Percentiles rank a stretch among this genome's conserved stretches.
Conservation (phyloP, 2,329 filamentous ascomycete species). For the Thelonectria discophora region DNA sequence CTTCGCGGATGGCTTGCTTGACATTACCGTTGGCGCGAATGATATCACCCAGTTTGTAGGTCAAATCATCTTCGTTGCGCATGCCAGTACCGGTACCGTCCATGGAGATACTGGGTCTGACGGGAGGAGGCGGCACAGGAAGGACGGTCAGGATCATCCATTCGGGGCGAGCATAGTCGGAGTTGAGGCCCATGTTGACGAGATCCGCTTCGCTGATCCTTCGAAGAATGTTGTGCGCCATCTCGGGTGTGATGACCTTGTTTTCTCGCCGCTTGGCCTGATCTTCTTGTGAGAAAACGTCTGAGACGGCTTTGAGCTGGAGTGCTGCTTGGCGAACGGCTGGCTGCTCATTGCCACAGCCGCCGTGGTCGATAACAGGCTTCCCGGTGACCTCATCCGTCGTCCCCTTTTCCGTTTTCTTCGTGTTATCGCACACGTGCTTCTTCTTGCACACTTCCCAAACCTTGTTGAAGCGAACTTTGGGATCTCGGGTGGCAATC, state of each 20-base stretch:
- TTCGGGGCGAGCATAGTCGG: slow-evolving; percentile 93
- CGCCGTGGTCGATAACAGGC: slow-evolving; percentile 74
- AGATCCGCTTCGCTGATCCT: slow-evolving; percentile 85
- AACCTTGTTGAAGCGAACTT: slow-evolving; percentile 90
- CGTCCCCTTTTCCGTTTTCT: slow-evolving; percentile 72
- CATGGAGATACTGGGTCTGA: slow-evolving; percentile 96
- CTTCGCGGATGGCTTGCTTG: slow-evolving; percentile 87
- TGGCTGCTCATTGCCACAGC: slow-evolving; percentile 92
- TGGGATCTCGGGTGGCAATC: slow-evolving; percentile 86
- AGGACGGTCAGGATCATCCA: slow-evolving; percentile 98
- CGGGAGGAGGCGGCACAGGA: slow-evolving; percentile 93
- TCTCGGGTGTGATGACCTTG: slow-evolving; percentile 81
- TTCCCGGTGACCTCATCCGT: slow-evolving; percentile 72
- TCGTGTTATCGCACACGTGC: slow-evolving; percentile 82
- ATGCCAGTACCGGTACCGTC: slow-evolving; percentile 92
- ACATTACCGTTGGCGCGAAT: slow-evolving; percentile 98
- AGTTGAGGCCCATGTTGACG: slow-evolving; percentile 87
- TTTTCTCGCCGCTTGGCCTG: slow-evolving; percentile 79
- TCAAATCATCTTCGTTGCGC: slow-evolving; percentile 98
- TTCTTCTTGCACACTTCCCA: slow-evolving; percentile 94
- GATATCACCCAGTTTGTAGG: slow-evolving; percentile 98
- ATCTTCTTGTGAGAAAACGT: slow-evolving; percentile 70
- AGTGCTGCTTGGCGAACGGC: slow-evolving; percentile 88
- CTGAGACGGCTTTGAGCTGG: slow-evolving; percentile 78
- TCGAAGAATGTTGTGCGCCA: slow-evolving; percentile 86